A percentile compares a stretch with the other conserved stretches of the same genome.
phyloP scores from a whole-genome alignment of 495 filamentous ascomycete species.

The Tuber brumale region DNA sequence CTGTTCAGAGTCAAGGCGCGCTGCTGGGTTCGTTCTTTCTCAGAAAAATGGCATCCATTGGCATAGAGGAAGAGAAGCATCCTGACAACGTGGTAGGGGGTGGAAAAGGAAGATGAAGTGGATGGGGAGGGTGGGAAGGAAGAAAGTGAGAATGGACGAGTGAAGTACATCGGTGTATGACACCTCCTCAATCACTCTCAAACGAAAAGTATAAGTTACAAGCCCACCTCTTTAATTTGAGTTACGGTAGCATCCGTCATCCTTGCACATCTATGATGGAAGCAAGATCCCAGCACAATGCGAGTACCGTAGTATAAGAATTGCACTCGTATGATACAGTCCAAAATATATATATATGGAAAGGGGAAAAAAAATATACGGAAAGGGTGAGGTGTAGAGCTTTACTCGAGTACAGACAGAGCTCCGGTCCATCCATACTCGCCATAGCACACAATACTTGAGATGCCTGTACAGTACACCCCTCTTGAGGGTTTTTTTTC shows the following conservation, averaged over 20 bases:
- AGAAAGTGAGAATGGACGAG: not conserved
- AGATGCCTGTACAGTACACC: not conserved
- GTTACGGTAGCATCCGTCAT: not conserved
- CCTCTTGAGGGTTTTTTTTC: not conserved
- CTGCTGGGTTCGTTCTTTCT: not conserved
- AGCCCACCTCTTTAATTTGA: too few species aligned
- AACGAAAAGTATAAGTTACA: not conserved
- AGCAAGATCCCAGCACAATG: not conserved
- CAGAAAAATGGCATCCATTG: not conserved
- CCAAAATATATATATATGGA: too few species aligned
- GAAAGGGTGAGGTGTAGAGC: not conserved
- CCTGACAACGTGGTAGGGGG: not conserved
- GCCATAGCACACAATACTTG: not conserved
- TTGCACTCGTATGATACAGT: too few species aligned
- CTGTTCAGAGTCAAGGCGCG: not conserved
- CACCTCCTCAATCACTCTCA: not conserved
- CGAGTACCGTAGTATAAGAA: too few species aligned
- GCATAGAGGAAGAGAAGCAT: not conserved
- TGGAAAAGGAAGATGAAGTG: not conserved
- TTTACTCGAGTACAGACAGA: too few species aligned
- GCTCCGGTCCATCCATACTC: not conserved
- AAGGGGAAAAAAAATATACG: too few species aligned
- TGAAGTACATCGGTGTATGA: too few species aligned
- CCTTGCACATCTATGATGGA: not conserved
- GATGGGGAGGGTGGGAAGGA: not conserved